Percentiles rank a stretch among this genome's conserved stretches.
These are phyloP conservation scores for Neonectria ditissima DNA, from an alignment of 2,329 filamentous ascomycete species.

Conservation along the genomic window DNA sequence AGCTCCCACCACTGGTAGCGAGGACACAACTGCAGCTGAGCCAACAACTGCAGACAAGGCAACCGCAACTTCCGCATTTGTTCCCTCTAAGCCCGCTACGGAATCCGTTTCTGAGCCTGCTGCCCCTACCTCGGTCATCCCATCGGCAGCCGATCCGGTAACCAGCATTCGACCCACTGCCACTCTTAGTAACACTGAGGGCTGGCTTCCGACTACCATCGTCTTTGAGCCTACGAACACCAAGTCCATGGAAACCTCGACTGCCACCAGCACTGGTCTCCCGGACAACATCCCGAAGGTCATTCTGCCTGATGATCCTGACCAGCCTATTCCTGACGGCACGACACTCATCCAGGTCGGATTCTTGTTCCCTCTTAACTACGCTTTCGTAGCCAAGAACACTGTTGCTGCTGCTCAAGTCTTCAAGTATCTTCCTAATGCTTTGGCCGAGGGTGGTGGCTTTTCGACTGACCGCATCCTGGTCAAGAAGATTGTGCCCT, in stretches of 20 bases:
- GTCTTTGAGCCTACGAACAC: slow-evolving; percentile 62
- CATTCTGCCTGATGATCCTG: slow-evolving; percentile 76
- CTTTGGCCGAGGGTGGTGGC: slow-evolving; percentile 73
- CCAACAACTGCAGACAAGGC: slow-evolving; percentile 7
- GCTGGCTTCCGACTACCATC: slow-evolving; percentile 71
- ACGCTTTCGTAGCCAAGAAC: slow-evolving; percentile 80
- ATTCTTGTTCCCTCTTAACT: slow-evolving; percentile 85
- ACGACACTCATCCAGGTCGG: slow-evolving; percentile 84
- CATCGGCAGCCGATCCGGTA: slow-evolving; percentile 39
- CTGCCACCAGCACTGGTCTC: slow-evolving; percentile 63
- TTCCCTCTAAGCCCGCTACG: not conserved
- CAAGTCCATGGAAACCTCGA: slow-evolving; percentile 42
- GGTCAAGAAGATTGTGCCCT: slow-evolving; percentile 80
- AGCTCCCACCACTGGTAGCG: slow-evolving; percentile 16
- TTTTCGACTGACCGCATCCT: slow-evolving; percentile 67
- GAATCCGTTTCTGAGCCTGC: slow-evolving; percentile 31
- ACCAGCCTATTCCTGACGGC: slow-evolving; percentile 67
- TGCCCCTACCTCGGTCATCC: slow-evolving; percentile 36
- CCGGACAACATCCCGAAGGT: slow-evolving; percentile 78
- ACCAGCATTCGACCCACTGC: slow-evolving; percentile 58
- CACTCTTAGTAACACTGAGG: slow-evolving; percentile 57
- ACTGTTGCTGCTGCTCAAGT: slow-evolving; percentile 84
- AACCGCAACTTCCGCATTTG: slow-evolving; percentile 1
- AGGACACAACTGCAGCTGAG: slow-evolving; percentile 13
- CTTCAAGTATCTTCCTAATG: slow-evolving; percentile 80